phyloP scores from a whole-genome alignment of 805 yeast species.

The Wickerhamiella cacticola region DNA sequence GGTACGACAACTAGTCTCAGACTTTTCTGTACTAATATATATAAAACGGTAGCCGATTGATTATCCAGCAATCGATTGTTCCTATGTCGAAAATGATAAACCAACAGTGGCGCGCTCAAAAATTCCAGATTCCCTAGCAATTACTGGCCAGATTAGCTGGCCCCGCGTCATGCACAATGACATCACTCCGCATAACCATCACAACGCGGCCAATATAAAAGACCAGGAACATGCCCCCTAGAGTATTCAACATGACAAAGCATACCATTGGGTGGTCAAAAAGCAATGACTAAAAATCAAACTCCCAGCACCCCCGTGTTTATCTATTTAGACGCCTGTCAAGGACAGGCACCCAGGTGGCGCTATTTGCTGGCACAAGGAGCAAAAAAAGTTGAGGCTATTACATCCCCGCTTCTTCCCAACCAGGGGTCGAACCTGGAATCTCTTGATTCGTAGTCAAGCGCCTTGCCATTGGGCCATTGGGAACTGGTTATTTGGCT shows the following conservation, averaged over 20 bases:
- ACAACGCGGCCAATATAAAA: not conserved
- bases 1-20: too few species aligned
- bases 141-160: too few species aligned
- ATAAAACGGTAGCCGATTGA: too few species aligned
- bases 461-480: conserved; percentile 12
- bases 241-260: not conserved
- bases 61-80: too few species aligned
- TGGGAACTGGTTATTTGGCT: conserved; percentile 2
- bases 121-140: too few species aligned
- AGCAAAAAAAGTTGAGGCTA: conserved; percentile 1
- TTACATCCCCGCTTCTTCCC: conserved; percentile 1
- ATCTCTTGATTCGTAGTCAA: conserved; percentile 10
- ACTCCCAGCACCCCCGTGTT: not conserved
- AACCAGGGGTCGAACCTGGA: conserved; percentile 12
- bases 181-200: too few species aligned
- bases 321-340: too few species aligned
- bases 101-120: too few species aligned
- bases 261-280: not conserved
- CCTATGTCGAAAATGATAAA: too few species aligned
- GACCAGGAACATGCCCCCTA: too few species aligned
- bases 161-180: too few species aligned
- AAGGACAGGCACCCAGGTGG: not conserved
- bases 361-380: not conserved
- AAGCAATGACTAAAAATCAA: not conserved
- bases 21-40: too few species aligned